phyloP scores from a whole-genome alignment of 2,329 filamentous ascomycete genomes.

The Paraphoma sp. region DNA sequence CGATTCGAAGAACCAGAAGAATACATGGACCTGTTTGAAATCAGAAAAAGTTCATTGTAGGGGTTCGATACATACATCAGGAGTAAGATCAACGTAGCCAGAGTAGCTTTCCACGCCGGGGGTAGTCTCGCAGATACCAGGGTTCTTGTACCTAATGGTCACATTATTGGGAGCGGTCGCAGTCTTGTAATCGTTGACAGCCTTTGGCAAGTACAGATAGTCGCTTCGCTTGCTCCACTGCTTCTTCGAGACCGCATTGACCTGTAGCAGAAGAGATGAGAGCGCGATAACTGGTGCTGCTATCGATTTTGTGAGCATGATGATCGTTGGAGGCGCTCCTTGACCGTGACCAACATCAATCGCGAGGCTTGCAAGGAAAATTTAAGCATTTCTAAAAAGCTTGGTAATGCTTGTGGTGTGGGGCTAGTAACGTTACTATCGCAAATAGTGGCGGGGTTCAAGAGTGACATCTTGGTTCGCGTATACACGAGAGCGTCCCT shows the following conservation, averaged over 20 bases:
- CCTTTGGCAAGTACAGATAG: slow-evolving; percentile 42
- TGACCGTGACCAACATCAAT: neutral
- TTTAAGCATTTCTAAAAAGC: slow-evolving; percentile 1
- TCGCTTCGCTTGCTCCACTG: slow-evolving; percentile 28
- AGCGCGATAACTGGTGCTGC: slow-evolving; percentile 15
- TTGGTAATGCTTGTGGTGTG: slow-evolving; percentile 20
- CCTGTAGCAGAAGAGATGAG: slow-evolving; percentile 17
- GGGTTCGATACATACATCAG: slow-evolving; percentile 19
- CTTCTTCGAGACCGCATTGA: slow-evolving; percentile 22
- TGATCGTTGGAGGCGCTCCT: neutral
- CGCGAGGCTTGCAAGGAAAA: neutral
- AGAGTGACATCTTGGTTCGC: slow-evolving; percentile 4
- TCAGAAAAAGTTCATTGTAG: neutral
- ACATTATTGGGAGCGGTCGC: slow-evolving; percentile 54
- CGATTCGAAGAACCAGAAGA: slow-evolving; percentile 61
- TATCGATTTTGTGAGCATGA: slow-evolving; percentile 20
- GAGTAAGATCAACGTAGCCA: slow-evolving; percentile 50
- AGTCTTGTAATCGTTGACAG: slow-evolving; percentile 53
- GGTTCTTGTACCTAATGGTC: slow-evolving; percentile 60
- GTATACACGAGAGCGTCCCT: slow-evolving; percentile 6
- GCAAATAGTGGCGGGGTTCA: slow-evolving; percentile 8
- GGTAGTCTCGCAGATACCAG: slow-evolving; percentile 61
- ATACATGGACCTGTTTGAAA: slow-evolving; percentile 40
- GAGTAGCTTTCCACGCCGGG: slow-evolving; percentile 58
- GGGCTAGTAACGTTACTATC: slow-evolving; percentile 14